Conservation (phyloP, 2,329 filamentous ascomycete species). For the Colletotrichum siamense region DNA sequence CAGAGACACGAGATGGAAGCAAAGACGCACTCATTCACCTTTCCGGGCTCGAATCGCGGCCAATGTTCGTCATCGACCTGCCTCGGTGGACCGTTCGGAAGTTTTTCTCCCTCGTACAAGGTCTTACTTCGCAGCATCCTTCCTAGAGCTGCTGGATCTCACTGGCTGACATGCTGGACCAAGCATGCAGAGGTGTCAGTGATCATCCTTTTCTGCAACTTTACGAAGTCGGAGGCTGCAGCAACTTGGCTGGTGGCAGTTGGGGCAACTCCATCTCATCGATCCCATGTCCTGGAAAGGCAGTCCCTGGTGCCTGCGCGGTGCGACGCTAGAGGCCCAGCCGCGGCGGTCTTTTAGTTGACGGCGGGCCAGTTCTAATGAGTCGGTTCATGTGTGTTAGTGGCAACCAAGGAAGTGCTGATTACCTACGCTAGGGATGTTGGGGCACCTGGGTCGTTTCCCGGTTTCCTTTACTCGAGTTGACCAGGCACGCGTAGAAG, state of each 20-base stretch:
- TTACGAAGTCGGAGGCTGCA: background rate
- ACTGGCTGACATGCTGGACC: background rate
- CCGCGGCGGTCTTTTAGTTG: background rate
- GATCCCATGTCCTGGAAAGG: constrained; percentile 3
- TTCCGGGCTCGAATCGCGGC: background rate
- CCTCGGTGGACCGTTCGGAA: background rate
- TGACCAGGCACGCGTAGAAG: background rate
- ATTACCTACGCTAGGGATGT: background rate
- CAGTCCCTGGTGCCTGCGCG: background rate
- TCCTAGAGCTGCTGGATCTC: background rate
- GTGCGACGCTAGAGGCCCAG: background rate
- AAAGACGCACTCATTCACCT: background rate
- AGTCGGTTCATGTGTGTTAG: constrained; percentile 1
- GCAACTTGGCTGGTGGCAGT: background rate
- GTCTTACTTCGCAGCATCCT: background rate
- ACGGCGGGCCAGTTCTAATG: background rate
- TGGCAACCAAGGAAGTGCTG: background rate
- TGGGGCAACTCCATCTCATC: background rate
- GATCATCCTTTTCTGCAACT: background rate
- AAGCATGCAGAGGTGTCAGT: background rate
- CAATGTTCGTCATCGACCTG: background rate
- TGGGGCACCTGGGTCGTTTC: background rate
- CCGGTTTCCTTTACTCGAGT: background rate
- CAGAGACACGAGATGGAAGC: background rate
- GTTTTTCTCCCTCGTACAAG: background rate